Conservation (phyloP, 805 yeast species). For the Yarrowia keelungensis region DNA sequence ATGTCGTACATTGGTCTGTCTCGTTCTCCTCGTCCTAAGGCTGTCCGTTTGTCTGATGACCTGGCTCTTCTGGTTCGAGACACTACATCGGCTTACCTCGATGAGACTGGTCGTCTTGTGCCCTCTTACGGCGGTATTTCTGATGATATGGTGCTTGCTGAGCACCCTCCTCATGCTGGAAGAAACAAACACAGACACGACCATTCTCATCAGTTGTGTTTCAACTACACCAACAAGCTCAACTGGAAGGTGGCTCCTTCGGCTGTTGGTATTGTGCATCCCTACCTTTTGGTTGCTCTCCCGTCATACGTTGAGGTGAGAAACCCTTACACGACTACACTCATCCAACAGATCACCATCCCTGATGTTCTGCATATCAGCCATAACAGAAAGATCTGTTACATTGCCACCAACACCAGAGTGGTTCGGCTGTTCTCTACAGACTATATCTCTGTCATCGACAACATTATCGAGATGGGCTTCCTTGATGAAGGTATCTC, state of each 20-base stretch:
- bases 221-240: conserved; percentile 36
- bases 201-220: conserved; percentile 25
- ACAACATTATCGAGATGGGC: conserved; percentile 47
- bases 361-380: conserved; percentile 43
- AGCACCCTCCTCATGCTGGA: conserved; percentile 14
- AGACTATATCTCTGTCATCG: conserved; percentile 51
- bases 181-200: conserved; percentile 8
- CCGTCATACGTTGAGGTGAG: conserved; percentile 51
- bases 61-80: conserved; percentile 29
- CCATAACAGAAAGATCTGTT: conserved; percentile 46
- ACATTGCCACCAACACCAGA: conserved; percentile 47
- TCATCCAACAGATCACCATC: conserved; percentile 50
- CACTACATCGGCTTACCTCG: conserved; percentile 27
- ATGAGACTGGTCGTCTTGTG: conserved; percentile 21
- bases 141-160: conserved; percentile 25
- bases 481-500: conserved; percentile 56
- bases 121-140: conserved; percentile 34
- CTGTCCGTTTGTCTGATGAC: conserved; percentile 10
- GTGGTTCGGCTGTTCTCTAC: conserved; percentile 47
- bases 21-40: conserved; percentile 32
- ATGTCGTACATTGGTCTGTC: conserved; percentile 28
- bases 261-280: conserved; percentile 45
- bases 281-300: conserved; percentile 51
- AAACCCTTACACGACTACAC: conserved; percentile 51
- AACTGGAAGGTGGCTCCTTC: conserved; percentile 28